Evolutionary conservation across 2,329 filamentous ascomycete species (phyloP).

Genomic region (Penicillium sp.): DNA sequence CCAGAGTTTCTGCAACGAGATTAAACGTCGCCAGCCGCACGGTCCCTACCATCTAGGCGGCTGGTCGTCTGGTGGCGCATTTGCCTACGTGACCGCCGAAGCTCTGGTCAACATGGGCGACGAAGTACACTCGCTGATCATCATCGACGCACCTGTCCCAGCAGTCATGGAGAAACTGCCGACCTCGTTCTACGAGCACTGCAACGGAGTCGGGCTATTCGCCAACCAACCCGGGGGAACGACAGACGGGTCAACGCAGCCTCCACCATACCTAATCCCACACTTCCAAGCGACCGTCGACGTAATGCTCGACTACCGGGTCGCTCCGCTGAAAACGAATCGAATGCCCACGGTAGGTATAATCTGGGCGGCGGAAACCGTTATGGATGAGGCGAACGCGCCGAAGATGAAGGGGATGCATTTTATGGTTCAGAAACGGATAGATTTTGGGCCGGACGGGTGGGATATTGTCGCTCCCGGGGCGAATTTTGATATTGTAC

Average conservation of each 20-base stretch:
- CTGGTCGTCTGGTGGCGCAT: conserved; percentile 72
- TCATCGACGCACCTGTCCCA: conserved; percentile 69
- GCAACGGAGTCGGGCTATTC: conserved; percentile 5
- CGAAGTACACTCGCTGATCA: conserved; percentile 60
- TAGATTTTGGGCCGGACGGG: conserved; percentile 6
- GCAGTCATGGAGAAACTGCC: background rate
- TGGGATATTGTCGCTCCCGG: conserved; percentile 5
- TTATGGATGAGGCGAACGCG: conserved; percentile 1
- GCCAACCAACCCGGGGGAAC: conserved; percentile 4
- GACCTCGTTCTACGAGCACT: conserved; percentile 4
- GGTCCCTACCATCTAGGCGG: conserved; percentile 66
- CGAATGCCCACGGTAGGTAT: conserved; percentile 11
- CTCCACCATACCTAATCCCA: conserved; percentile 5
- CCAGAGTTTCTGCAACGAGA: conserved; percentile 36
- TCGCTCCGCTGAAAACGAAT: conserved; percentile 1
- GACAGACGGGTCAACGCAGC: background rate
- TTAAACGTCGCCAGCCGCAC: conserved; percentile 43
- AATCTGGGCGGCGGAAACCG: conserved; percentile 6
- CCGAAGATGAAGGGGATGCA: conserved; percentile 10
- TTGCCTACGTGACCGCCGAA: conserved; percentile 65
- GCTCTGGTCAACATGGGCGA: conserved; percentile 59
- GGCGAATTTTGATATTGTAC: conserved; percentile 1
- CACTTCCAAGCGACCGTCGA: conserved; percentile 12
- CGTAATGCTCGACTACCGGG: conserved; percentile 9
- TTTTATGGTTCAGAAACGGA: conserved; percentile 10